Base-by-base conservation (phyloP, 495 filamentous ascomycete genomes). In the Penicillium nucicola region DNA sequence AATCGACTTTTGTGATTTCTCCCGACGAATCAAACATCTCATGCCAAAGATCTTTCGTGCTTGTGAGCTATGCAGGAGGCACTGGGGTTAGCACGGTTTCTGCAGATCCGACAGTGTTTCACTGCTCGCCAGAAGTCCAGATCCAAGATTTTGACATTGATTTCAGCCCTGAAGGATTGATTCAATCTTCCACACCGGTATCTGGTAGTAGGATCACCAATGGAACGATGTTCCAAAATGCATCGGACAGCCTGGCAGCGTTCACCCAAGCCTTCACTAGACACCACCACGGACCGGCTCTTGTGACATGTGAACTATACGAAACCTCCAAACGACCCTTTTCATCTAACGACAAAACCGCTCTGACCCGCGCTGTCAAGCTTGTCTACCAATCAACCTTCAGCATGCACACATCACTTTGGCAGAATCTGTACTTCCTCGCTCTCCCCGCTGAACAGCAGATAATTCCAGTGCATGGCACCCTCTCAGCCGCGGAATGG, bases 341-440 rank as follows among this genome's bases (percentile, higher is more conserved):
- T 47, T 11, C 46, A 44, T 30, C 34, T 43, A 45, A 32, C 43
- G 9, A 22, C 31, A 13, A 25, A 23, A 4, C 18, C 15, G 25
- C 25, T 34, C 39, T 56, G 8, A 45, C 53, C 7, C 15, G 18
- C 0, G 42, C 45, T 10, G 40, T 52, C 0, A 44, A 56, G 40
- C 30, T 36, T 7, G 37, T 49, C 35, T 66, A 66, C 28, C 50
- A 56, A 34, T 18, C 42, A 13, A 38, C 43, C n/a, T 66, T 64
- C 50, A 55, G 41, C 18, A 57, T 37, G 5, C 52, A 64, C 32
- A 20, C 58, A 1, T 50, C 55, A 4, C 47, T 63, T 0, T 40
- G 41, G 49, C 55, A 48, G 3, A 44, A 58, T 9, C 10, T 48
- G 4, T 57, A 50, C 23, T 43, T 66, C 13, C n/a, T 42, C 5